Conservation (phyloP, 2,329 filamentous ascomycete genomes). For the Botrytis squamosa region DNA sequence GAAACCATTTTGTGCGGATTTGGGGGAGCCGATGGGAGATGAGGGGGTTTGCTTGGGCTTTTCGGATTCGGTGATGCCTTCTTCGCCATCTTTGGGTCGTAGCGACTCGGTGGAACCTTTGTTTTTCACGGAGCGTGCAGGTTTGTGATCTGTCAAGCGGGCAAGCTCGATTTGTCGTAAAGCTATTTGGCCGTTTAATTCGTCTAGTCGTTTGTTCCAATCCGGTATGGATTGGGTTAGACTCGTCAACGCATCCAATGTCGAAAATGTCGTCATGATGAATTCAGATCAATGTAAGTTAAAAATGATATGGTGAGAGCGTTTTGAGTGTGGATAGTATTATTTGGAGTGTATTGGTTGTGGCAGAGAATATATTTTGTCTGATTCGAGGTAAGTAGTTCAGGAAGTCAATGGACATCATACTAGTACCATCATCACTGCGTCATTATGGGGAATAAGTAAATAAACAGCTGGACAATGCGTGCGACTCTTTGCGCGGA, state of each 20-base stretch:
- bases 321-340: not conserved
- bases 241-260: slow-evolving; percentile 55
- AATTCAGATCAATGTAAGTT: not conserved
- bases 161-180: slow-evolving; percentile 61
- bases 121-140: slow-evolving; percentile 39
- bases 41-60: slow-evolving; percentile 25
- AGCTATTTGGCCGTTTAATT: slow-evolving; percentile 60
- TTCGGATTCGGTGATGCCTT: slow-evolving; percentile 24
- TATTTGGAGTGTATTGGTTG: not conserved
- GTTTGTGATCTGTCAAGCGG: slow-evolving; percentile 43
- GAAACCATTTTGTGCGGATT: slow-evolving; percentile 23
- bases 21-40: slow-evolving; percentile 27
- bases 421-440: slow-evolving; percentile 4
- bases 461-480: slow-evolving; percentile 4
- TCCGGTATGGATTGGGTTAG: slow-evolving; percentile 57
- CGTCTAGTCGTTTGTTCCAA: slow-evolving; percentile 59
- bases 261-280: slow-evolving; percentile 32
- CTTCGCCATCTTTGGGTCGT: slow-evolving; percentile 35
- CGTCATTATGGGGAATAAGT: not conserved
- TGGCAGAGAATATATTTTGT: not conserved
- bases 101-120: slow-evolving; percentile 41
- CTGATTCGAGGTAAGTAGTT: slow-evolving; percentile 6
- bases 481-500: slow-evolving; percentile 1
- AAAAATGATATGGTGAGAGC: not conserved
- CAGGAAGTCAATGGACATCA: slow-evolving; percentile 1